Conservation (phyloP, 805 yeast species). For the Cyberlindnera mycetangii region DNA sequence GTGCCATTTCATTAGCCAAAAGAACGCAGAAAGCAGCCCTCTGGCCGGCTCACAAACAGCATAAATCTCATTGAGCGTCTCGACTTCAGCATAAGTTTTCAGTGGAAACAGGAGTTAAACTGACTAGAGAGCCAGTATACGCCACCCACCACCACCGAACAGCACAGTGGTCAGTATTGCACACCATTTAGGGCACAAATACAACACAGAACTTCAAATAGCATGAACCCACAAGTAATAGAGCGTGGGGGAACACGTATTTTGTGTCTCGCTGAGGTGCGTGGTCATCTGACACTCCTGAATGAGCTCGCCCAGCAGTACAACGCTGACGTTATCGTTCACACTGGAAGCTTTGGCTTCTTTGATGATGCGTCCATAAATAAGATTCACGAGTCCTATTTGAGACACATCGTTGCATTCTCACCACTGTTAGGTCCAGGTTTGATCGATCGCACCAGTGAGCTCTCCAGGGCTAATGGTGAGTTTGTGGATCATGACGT, state of each 20-base stretch:
- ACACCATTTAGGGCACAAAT: neutral
- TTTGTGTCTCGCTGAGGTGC: constrained; percentile 51
- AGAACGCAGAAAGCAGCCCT: neutral
- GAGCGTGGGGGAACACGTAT: constrained; percentile 35
- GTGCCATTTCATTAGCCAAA: neutral
- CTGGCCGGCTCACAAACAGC: neutral
- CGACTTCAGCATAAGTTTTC: no score
- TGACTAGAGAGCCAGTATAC: no score
- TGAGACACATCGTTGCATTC: constrained; percentile 65
- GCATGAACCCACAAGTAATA: constrained; percentile 23
- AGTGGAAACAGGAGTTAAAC: no score
- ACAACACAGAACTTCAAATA: neutral
- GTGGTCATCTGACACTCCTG: constrained; percentile 49
- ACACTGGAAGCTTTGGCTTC: constrained; percentile 81
- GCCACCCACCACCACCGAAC: no score
- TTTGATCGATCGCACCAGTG: constrained; percentile 48
- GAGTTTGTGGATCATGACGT: constrained; percentile 38
- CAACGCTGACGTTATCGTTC: constrained; percentile 53
- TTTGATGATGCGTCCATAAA: constrained; percentile 56
- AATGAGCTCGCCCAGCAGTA: constrained; percentile 47
- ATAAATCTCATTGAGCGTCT: neutral
- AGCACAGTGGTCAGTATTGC: no score
- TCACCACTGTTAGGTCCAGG: constrained; percentile 53
- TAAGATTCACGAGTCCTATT: constrained; percentile 52
- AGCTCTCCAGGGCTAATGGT: constrained; percentile 45